These are phyloP conservation scores for Suaeda aralocaspica DNA, from an alignment of 148 eudicot genomes.

Conservation along the genomic window DNA sequence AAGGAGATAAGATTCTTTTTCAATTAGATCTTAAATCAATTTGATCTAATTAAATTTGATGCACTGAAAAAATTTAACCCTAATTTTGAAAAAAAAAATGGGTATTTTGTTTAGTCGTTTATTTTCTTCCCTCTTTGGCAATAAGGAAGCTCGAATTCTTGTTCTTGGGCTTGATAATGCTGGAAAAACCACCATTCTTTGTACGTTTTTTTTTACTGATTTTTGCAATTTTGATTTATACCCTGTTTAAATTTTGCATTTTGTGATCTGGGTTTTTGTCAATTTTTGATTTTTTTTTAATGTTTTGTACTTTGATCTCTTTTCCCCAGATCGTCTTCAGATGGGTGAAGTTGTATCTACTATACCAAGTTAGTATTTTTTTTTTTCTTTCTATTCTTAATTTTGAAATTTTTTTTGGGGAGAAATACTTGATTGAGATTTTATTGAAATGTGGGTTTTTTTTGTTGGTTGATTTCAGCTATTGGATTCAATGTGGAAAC, in stretches of 20 bases:
- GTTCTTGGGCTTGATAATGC: constrained; percentile 99
- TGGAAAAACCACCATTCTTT: constrained; percentile 96
- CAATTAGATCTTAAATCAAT: constrained; percentile 19
- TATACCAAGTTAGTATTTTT: constrained; percentile 94
- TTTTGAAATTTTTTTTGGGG: background rate
- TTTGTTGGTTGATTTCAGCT: constrained; percentile 46
- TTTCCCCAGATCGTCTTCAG: constrained; percentile 89
- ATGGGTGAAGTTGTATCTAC: constrained; percentile 99
- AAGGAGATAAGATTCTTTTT: background rate
- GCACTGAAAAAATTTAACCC: constrained; percentile 16
- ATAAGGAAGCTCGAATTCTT: constrained; percentile 94
- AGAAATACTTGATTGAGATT: background rate
- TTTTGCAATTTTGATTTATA: constrained; percentile 8
- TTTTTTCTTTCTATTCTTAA: constrained; percentile 23
- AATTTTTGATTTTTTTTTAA: constrained; percentile 18
- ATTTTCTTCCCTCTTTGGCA: constrained; percentile 84
- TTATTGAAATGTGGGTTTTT: constrained; percentile 9
- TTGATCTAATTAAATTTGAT: constrained; percentile 11
- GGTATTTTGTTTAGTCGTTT: constrained; percentile 75
- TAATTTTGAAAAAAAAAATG: constrained; percentile 44
- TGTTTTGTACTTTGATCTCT: constrained; percentile 17
- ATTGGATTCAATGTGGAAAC: constrained; percentile 98
- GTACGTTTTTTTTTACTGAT: constrained; percentile 33
- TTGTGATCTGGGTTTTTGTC: constrained; percentile 26
- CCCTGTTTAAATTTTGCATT: constrained; percentile 5